Base-by-base conservation (phyloP, 2,329 filamentous ascomycete species). In the Berkeleyomyces rouxiae region DNA sequence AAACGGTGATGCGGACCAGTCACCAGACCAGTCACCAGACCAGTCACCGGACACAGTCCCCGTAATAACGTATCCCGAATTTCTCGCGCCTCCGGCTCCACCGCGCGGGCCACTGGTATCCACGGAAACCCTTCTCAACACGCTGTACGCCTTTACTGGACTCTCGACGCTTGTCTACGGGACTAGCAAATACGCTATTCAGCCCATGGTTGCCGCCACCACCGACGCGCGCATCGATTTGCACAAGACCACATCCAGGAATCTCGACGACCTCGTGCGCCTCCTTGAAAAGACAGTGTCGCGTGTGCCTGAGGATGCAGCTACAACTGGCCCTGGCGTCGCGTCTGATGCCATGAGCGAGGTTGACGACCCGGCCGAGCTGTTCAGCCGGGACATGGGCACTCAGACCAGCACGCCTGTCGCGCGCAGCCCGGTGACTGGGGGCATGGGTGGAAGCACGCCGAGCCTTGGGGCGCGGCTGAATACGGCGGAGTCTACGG, bases 321-420 rank as follows among this genome's bases (percentile, higher is more conserved):
- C 43, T n/a, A 11, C 40, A 11, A 16, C 31, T 37, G 7, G 23
- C 4, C n/a, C 49, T 9, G n/a, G 57, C 61, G 44, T 67, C 49
- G 68, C 70, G 62, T 70, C 70, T 40, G 75, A 74, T 64, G 68
- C 71, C 51, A 72, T 71, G n/a, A 79, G 75, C 68, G 79, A 78
- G 36, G 77, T 74, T 64, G 80, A 81, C 65, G 83, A 86, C 68
- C 88, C 88, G 0, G 84, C 85, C 0, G 88, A 92, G 72, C 80
- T 91, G 66, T 93, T 89, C 73, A 87, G 91, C 71, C 82, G 87
- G 55, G 88, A 93, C 70, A 80, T 89, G 65, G 87, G 87, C 66
- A 87, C 88, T 0, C 88, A 93, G 72, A 93, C 88, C 0, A 84
- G 82, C 31, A 68, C 69, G 55, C 68, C 70, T 60, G 9, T 36